A percentile compares a stretch with the other conserved stretches of the same genome.
phyloP scores from a whole-genome alignment of 2,329 filamentous ascomycete species.

The Trichoderma pleuroti region DNA sequence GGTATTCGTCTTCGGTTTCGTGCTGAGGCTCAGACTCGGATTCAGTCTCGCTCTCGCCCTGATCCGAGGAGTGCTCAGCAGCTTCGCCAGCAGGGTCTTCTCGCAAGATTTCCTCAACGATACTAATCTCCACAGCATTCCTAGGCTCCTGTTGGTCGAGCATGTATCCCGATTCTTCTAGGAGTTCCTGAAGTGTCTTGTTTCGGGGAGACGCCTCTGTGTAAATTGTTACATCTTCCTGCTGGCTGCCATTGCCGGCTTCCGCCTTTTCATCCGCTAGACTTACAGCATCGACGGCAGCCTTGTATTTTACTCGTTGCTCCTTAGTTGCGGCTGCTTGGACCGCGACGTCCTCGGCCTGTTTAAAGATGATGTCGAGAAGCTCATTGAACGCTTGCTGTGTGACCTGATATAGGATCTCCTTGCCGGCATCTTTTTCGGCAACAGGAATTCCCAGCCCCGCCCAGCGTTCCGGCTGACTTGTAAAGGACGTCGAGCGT shows the following conservation, averaged over 20 bases:
- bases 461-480: constrained; percentile 70
- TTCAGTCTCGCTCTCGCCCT: constrained; percentile 20
- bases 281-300: constrained; percentile 44
- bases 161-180: constrained; percentile 45
- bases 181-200: constrained; percentile 36
- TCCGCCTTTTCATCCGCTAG: constrained; percentile 30
- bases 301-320: constrained; percentile 55
- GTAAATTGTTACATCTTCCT: neutral
- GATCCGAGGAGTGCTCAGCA: neutral
- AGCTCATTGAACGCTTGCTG: constrained; percentile 91
- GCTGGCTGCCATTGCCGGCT: neutral
- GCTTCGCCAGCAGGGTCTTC: constrained; percentile 21
- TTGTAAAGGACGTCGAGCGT: constrained; percentile 64
- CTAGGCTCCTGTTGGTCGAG: constrained; percentile 33
- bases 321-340: constrained; percentile 60
- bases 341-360: constrained; percentile 72
- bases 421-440: constrained; percentile 78
- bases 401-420: constrained; percentile 86
- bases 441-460: constrained; percentile 75
- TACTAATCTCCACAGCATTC: constrained; percentile 34
- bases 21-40: constrained; percentile 20
- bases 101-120: constrained; percentile 25
- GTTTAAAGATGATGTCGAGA: constrained; percentile 79
- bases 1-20: constrained; percentile 29
- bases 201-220: constrained; percentile 23